These are phyloP conservation scores for Hypsizygus marmoreus DNA, from an alignment of 768 basidiomycete genomes.

Conservation along the genomic window DNA sequence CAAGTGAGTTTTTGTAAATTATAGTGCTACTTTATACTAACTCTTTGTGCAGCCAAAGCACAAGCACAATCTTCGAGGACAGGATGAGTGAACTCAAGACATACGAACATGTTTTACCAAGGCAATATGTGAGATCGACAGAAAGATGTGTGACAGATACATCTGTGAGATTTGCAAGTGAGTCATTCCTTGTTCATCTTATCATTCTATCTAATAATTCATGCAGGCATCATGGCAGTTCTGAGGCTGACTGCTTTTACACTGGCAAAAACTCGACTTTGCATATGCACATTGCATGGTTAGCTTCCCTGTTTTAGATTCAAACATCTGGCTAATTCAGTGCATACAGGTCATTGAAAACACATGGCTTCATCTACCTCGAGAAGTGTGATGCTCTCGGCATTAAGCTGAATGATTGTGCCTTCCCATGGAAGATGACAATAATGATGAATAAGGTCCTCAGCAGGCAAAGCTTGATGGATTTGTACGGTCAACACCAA, in stretches of 20 bases:
- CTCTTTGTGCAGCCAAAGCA: neutral
- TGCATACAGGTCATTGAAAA: neutral
- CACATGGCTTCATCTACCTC: conserved; percentile 1
- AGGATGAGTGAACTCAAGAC: conserved; percentile 9
- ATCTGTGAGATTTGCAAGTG: conserved; percentile 8
- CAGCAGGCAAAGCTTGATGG: conserved; percentile 11
- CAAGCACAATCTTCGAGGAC: conserved; percentile 7
- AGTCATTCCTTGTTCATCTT: neutral
- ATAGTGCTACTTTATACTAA: neutral
- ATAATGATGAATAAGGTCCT: neutral
- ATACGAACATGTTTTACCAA: conserved; percentile 4
- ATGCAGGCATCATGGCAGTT: neutral
- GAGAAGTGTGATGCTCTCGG: neutral
- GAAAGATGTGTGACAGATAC: neutral
- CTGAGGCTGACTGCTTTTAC: neutral
- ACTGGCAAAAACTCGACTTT: conserved; percentile 3
- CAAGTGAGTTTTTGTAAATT: neutral
- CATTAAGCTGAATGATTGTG: neutral
- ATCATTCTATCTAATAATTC: neutral
- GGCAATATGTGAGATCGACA: conserved; percentile 1
- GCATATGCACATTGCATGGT: conserved; percentile 10
- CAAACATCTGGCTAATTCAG: neutral
- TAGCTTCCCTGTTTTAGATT: neutral
- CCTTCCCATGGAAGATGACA: neutral
- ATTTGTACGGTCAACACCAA: conserved; percentile 5